Evolutionary conservation across 495 filamentous ascomycete species (phyloP), one percentile per base, ranked within the genome.

Genomic region (Annulohypoxylon maeteangense): DNA sequence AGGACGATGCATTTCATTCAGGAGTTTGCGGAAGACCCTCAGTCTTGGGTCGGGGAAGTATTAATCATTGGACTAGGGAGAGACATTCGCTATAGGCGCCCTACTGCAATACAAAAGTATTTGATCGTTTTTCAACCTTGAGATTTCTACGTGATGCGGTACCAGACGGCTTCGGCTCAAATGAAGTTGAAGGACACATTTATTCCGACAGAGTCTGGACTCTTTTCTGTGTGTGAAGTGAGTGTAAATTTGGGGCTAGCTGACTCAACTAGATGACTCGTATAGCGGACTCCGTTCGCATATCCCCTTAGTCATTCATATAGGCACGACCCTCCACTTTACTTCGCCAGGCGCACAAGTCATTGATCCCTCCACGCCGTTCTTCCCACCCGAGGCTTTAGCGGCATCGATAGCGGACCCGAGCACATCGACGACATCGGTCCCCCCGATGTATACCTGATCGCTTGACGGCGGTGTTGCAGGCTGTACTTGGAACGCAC

Each of bases 21-120:
- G 34, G 55, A 61, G 48, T 34, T 50, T 16, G 65, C 57, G 14
- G 27, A 38, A 29, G 50, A 59, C 27, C 7, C 16, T 8, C 27
- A 23, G 54, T 54, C 48, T 56, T 42, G 45, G 40, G 42, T 65
- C 40, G 14, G 54, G 60, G 53, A 40, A 18, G 55, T 40, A 22
- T 18, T 44, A 65, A 42, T 62, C 29, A 51, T 47, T 53, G 32
- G 54, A 59, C 56, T 40, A 20, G 42, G 56, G 70, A 73, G 65
- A 66, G 58, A 73, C 70, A 73, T 29, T 73, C 70, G 70, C 70
- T 73, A 73, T 73, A 73, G 70, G 70, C 70, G 70, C 70, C 68
- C 44, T 73, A 60, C 70, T 72, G 62, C 65, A 73, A 73, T 73
- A 68, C 61, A 72, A 73, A 68, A 68, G 60, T 72, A 59, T 34